Percentiles rank a stretch among this genome's conserved stretches.
phyloP scores from a whole-genome alignment of 2,329 filamentous ascomycete species.

The Gaeumannomyces tritici region DNA sequence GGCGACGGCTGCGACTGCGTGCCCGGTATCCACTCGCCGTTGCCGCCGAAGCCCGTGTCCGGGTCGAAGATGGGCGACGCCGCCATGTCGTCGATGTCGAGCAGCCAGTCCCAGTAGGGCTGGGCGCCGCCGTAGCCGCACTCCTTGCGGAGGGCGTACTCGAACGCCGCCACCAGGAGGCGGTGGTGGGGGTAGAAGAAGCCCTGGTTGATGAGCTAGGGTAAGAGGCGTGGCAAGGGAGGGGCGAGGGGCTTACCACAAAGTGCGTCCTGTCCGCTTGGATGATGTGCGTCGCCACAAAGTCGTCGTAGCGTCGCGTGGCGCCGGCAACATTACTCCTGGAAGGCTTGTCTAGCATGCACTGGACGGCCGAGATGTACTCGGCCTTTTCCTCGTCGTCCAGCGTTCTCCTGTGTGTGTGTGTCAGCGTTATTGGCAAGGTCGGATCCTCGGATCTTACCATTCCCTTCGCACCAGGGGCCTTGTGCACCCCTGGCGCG shows the following conservation, averaged over 20 bases:
- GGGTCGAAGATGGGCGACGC: slow-evolving; percentile 47
- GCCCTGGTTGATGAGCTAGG: slow-evolving; percentile 5
- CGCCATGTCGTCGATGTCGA: slow-evolving; percentile 32
- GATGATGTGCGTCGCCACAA: slow-evolving; percentile 18
- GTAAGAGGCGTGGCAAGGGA: too few species aligned
- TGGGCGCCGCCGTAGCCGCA: slow-evolving; percentile 23
- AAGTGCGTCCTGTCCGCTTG: slow-evolving; percentile 14
- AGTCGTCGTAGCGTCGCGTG: slow-evolving; percentile 18
- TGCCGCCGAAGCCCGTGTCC: slow-evolving; percentile 36
- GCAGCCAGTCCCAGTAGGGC: slow-evolving; percentile 41
- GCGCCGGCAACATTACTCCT: slow-evolving; percentile 11
- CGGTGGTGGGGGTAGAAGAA: slow-evolving; percentile 20
- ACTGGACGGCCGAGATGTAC: slow-evolving; percentile 2
- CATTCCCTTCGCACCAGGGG: neutral
- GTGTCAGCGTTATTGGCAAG: neutral
- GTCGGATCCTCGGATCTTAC: neutral
- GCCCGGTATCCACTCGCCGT: slow-evolving; percentile 20
- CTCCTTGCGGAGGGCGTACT: slow-evolving; percentile 22
- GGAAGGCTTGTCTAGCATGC: slow-evolving; percentile 1
- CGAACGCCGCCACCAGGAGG: slow-evolving; percentile 19
- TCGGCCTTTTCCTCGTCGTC: neutral
- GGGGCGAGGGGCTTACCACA: slow-evolving; percentile 8
- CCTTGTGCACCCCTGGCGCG: neutral
- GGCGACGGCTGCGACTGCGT: slow-evolving; percentile 8
- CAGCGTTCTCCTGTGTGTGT: neutral